Evolutionary conservation across 345 rosid genomes (phyloP).

Genomic region (Hibiscus mutabilis): DNA sequence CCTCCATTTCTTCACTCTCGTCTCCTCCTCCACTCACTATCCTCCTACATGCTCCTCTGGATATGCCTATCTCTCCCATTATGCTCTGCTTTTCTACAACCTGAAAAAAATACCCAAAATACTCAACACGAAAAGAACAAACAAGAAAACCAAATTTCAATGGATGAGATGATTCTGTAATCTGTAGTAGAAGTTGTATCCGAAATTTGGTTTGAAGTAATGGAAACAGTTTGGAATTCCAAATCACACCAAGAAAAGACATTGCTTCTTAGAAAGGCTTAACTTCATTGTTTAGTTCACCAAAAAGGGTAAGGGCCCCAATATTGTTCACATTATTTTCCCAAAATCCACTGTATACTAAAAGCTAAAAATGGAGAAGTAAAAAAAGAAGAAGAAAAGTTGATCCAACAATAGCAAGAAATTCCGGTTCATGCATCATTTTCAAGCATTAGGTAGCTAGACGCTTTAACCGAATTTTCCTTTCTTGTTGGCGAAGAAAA

Average conservation of each 20-base stretch:
- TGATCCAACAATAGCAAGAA: not conserved
- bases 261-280: not conserved
- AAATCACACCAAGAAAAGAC: not conserved
- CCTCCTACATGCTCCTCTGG: slow-evolving; percentile 15
- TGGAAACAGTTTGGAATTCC: not conserved
- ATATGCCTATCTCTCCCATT: slow-evolving; percentile 23
- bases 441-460: not conserved
- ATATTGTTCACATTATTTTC: not conserved
- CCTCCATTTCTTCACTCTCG: slow-evolving; percentile 10
- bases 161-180: no score
- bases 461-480: no score
- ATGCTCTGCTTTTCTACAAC: slow-evolving; percentile 20
- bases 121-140: no score
- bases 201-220: not conserved
- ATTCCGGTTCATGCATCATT: not conserved
- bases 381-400: not conserved
- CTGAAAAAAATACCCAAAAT: slow-evolving; percentile 17
- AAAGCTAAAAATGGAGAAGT: not conserved
- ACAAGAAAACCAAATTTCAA: no score
- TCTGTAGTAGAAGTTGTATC: no score
- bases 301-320: not conserved
- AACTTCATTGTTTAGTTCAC: not conserved
- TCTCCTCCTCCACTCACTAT: slow-evolving; percentile 20
- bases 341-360: not conserved
- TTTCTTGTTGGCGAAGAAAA: not conserved